Evolutionary conservation across 2,329 filamentous ascomycete species (phyloP).

Genomic region (Calonectria ilicicola): DNA sequence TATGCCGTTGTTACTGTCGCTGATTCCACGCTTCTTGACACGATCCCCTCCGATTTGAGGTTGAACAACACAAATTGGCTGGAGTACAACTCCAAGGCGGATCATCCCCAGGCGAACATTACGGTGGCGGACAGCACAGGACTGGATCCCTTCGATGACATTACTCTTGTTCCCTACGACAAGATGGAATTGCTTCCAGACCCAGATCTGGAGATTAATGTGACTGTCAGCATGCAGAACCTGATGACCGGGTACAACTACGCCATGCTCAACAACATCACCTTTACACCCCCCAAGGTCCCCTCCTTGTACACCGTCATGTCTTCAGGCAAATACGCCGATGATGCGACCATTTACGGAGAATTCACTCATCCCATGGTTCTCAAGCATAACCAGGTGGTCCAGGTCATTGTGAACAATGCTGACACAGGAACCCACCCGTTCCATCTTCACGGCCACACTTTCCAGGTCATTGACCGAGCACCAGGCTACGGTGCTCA

Average conservation of each 20-base stretch:
- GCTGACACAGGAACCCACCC: constrained; percentile 78
- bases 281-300: constrained; percentile 80
- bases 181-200: constrained; percentile 69
- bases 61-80: constrained; percentile 75
- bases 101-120: constrained; percentile 60
- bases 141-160: constrained; percentile 80
- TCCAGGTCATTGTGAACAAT: constrained; percentile 83
- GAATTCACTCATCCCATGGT: constrained; percentile 75
- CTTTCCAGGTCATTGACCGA: constrained; percentile 76
- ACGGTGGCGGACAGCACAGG: constrained; percentile 60
- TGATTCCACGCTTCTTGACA: constrained; percentile 72
- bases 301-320: constrained; percentile 84
- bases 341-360: constrained; percentile 73
- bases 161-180: constrained; percentile 77
- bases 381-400: constrained; percentile 73
- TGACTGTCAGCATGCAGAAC: constrained; percentile 67
- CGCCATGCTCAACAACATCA: constrained; percentile 82
- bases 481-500: constrained; percentile 7
- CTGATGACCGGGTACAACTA: constrained; percentile 70
- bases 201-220: constrained; percentile 74
- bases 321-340: constrained; percentile 68
- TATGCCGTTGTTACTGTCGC: constrained; percentile 65
- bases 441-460: constrained; percentile 84
- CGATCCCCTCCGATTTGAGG: constrained; percentile 74
- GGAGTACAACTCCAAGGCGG: constrained; percentile 62